Evolutionary conservation across 352 stramenopile genomes (phyloP), one percentile per base, ranked within the genome.

Genomic region (Phytopythium litorale): DNA sequence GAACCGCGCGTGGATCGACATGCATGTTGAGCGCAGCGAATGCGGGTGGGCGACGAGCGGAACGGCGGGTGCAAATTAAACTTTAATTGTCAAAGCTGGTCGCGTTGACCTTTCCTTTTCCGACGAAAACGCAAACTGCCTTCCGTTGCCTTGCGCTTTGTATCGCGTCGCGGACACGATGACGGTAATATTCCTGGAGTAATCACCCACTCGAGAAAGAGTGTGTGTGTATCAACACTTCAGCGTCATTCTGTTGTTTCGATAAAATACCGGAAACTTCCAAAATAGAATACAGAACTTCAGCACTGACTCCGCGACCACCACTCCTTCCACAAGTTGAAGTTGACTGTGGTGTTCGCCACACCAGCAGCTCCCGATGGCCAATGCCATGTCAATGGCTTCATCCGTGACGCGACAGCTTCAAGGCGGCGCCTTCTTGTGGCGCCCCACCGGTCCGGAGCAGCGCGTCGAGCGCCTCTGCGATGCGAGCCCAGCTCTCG

Each of bases 401-500:
- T 40, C 35, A 5, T 40, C 7, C 12, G 35, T 40, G 35, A 49
- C 6, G 6, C 7, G 3, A 25, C 3, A 23, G 0, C 42, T 49
- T 23, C 18, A 18, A 9, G 7, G 19, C 42, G 15, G 16, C 15
- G 42, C 7, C 19, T 18, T 15, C 19, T 28, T 49, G 42, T 8
- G 16, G 8, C 4, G 1, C 18, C 21, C 42, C 42, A 15, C 23
- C 48, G 48, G 50, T 42, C 30, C 50, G 50, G 4, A 56, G 50
- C 30, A 93, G 72, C 49, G 75, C 52, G 35, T 87, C 76, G 11
- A 91, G 64, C 7, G 80, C 81, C 19, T 88, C 73, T 11, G 83
- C 72, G 53, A 91, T 86, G 35, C 70, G 68, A 19, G 71, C 46
- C 81, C 81, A 93, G 62, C 64, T 78, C 25, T 88, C 72, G 18